These are phyloP conservation scores for Achaetomiella virescens DNA, from an alignment of 495 filamentous ascomycete genomes.

Conservation along the genomic window DNA sequence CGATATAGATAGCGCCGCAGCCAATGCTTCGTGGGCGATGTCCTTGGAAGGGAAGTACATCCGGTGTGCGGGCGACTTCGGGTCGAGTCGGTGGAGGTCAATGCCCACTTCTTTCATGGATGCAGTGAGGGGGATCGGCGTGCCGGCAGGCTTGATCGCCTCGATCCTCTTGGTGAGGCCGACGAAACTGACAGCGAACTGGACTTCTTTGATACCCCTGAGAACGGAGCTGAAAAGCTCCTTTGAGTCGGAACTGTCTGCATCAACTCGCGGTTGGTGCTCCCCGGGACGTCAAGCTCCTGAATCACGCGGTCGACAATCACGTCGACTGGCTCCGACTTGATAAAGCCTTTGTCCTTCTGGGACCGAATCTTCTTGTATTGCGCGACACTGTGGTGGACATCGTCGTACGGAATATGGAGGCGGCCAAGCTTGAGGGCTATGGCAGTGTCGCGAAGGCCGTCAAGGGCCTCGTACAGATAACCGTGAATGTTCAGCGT, in stretches of 20 bases:
- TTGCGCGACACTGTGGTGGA: constrained; percentile 52
- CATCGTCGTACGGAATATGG: constrained; percentile 85
- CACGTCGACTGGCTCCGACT: constrained; percentile 46
- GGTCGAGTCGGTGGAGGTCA: constrained; percentile 88
- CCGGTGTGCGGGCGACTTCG: constrained; percentile 87
- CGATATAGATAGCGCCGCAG: constrained; percentile 86
- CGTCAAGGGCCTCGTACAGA: constrained; percentile 80
- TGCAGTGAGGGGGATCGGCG: constrained; percentile 70
- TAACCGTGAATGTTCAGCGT: constrained; percentile 87
- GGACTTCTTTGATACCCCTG: constrained; percentile 89
- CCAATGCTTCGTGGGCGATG: constrained; percentile 88
- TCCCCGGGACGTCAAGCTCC: constrained; percentile 69
- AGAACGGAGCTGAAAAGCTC: constrained; percentile 87
- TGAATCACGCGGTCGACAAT: constrained; percentile 71
- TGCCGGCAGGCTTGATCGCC: constrained; percentile 55
- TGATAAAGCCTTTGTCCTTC: constrained; percentile 18
- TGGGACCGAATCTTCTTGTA: constrained; percentile 36
- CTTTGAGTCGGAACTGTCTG: constrained; percentile 89
- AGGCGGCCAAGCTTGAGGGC: constrained; percentile 84
- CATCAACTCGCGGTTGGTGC: constrained; percentile 65
- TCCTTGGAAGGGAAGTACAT: constrained; percentile 98
- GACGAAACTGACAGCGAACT: constrained; percentile 91
- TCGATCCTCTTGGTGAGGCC: constrained; percentile 73
- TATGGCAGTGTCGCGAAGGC: constrained; percentile 83
- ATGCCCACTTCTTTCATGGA: constrained; percentile 95